These are phyloP conservation scores for Monosporascus sp. DNA, from an alignment of 2,329 filamentous ascomycete species.

Conservation along the genomic window DNA sequence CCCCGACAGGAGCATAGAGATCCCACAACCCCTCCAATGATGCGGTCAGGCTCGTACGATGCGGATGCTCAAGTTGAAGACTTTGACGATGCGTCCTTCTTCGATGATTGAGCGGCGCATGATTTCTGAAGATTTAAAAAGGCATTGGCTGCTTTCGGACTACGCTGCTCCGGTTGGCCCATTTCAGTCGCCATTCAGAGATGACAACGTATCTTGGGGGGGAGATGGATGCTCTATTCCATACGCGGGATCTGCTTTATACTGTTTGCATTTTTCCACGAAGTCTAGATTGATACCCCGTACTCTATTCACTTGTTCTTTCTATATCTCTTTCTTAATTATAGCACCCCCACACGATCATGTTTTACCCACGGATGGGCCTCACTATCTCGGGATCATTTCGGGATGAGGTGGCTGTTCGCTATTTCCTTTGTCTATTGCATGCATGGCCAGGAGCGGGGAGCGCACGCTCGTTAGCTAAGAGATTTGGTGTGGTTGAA, in stretches of 20 bases:
- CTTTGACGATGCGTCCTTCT: slow-evolving; percentile 56
- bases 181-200: slow-evolving; percentile 5
- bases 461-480: not conserved
- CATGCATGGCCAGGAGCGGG: not conserved
- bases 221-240: slow-evolving; percentile 9
- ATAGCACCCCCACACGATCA: not conserved
- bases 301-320: not conserved
- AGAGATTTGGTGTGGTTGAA: not conserved
- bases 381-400: not conserved
- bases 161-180: slow-evolving; percentile 3
- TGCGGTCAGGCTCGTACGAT: slow-evolving; percentile 53
- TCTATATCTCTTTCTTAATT: slow-evolving; percentile 1
- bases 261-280: slow-evolving; percentile 13
- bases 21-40: slow-evolving; percentile 58
- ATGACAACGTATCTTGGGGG: slow-evolving; percentile 6
- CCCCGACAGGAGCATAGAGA: slow-evolving; percentile 33
- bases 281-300: slow-evolving; percentile 21
- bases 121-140: not conserved
- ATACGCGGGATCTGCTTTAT: slow-evolving; percentile 11
- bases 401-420: not conserved
- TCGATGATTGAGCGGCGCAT: slow-evolving; percentile 36
- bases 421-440: slow-evolving; percentile 11
- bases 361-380: not conserved
- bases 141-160: not conserved
- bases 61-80: slow-evolving; percentile 54